phyloP scores from a whole-genome alignment of 2,329 filamentous ascomycete genomes.

The Aspergillus neoniger region DNA sequence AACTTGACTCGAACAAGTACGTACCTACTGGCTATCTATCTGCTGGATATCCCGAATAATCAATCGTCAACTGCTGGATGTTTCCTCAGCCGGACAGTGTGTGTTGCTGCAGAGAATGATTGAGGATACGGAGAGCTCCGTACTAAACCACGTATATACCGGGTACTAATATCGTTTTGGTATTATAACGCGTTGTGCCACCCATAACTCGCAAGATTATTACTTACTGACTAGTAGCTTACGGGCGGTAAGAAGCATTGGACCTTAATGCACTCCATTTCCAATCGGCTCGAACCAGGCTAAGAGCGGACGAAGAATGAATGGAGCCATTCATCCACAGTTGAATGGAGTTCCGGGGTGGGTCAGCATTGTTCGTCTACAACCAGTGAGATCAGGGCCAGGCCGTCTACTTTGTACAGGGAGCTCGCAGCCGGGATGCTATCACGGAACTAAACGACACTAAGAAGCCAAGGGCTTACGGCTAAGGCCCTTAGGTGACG shows the following conservation, averaged over 20 bases:
- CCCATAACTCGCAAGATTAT: neutral
- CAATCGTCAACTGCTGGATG: too few relatives aligned
- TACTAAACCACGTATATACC: neutral
- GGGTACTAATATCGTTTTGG: neutral
- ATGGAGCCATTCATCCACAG: neutral
- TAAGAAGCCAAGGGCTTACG: slow-evolving; percentile 14
- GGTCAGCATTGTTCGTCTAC: neutral
- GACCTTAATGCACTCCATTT: slow-evolving; percentile 1
- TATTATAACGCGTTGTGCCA: neutral
- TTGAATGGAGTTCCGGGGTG: slow-evolving; percentile 6
- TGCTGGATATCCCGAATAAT: too few relatives aligned
- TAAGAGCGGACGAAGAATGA: slow-evolving; percentile 14
- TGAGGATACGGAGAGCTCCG: neutral
- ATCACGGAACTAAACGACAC: slow-evolving; percentile 13
- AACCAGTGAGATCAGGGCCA: neutral
- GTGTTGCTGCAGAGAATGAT: too few relatives aligned
- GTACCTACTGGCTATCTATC: neutral
- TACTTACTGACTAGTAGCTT: neutral
- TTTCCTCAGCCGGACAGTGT: too few relatives aligned
- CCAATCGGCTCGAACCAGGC: slow-evolving; percentile 11
- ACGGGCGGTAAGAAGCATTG: neutral
- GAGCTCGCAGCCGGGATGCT: slow-evolving; percentile 9
- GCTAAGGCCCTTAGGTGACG: slow-evolving; percentile 5
- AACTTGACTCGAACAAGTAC: neutral
- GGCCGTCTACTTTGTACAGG: neutral